Conservation (phyloP, 108 stramenopile species). For the Licmophora abbreviata region DNA sequence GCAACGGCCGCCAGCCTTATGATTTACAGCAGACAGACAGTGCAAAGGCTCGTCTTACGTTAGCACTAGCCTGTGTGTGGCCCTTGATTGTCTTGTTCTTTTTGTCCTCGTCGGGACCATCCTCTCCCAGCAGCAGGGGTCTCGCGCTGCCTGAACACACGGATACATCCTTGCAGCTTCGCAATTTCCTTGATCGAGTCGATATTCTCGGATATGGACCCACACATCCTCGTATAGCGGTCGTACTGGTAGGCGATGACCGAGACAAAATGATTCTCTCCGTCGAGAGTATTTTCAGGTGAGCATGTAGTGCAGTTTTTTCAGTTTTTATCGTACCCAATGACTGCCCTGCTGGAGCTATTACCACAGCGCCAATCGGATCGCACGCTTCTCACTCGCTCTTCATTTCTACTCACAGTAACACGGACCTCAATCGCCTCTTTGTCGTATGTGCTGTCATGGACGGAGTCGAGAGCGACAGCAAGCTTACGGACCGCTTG, state of each 20-base stretch:
- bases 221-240: constrained; percentile 60
- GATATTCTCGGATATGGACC: constrained; percentile 77
- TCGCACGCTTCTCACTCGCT: background rate
- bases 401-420: background rate
- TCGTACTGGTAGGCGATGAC: constrained; percentile 47
- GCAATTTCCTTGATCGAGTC: constrained; percentile 47
- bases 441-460: constrained; percentile 52
- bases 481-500: constrained; percentile 6
- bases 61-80: constrained; percentile 44
- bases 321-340: background rate
- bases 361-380: background rate
- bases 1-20: background rate
- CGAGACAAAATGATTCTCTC: constrained; percentile 4
- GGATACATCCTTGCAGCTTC: constrained; percentile 13
- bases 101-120: background rate
- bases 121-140: background rate
- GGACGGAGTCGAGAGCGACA: constrained; percentile 28
- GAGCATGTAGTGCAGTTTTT: background rate
- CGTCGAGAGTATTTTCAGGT: constrained; percentile 30
- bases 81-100: constrained; percentile 34
- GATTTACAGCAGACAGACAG: background rate
- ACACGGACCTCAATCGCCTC: constrained; percentile 62
- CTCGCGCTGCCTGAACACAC: background rate
- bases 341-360: background rate
- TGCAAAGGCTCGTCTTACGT: constrained; percentile 12